Evolutionary conservation across 164 flowering plant genomes (phyloP), one percentile per base, ranked within the genome.

Genomic region (Nymphaea colorata): DNA sequence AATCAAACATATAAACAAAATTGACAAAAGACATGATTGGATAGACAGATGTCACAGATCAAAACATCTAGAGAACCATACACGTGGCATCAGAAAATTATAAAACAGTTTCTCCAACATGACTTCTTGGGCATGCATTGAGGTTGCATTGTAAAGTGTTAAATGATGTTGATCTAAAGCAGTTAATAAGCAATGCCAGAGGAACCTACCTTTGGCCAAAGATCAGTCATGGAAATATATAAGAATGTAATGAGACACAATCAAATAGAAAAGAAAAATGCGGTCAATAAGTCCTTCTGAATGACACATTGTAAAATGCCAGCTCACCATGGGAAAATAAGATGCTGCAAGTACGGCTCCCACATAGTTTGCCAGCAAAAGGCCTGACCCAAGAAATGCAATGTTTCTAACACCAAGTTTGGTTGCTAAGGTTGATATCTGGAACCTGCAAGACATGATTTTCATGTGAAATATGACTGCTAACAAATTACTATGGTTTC

Each of bases 351-450:
- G 25, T 53, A 91, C 70, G 63, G 98, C 80, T 73, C 85, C 88
- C 72, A 94, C 47, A 76, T 94, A 94, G 72, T 94, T 94, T 73
- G 76, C 68, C 68, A 94, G 78, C 77, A 94, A 68, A 72, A 94
- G 85, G 44, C 93, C 95, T 70, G 95, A 76, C 72, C 98, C 98
- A 59, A 94, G 89, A 67, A 88, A 82, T 16, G 98, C 87, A 73
- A 91, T 91, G 68, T 91, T 94, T 76, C 90, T 84, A 62, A 94
- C 95, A 72, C 98, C 98, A 79, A 91, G 93, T 77, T 86, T 92
- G 69, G 98, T 92, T 64, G 99, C 99, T 25, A 95, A 81, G 17
- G 99, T 95, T 69, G 96, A 87, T 85, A 95, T 95, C 74, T 92
- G 87, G 79, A 83, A 95, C 87, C 99, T 90, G 71, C 59, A 67